Conservation (phyloP, 306 rosid species). For the Casuarina equisetifolia region DNA sequence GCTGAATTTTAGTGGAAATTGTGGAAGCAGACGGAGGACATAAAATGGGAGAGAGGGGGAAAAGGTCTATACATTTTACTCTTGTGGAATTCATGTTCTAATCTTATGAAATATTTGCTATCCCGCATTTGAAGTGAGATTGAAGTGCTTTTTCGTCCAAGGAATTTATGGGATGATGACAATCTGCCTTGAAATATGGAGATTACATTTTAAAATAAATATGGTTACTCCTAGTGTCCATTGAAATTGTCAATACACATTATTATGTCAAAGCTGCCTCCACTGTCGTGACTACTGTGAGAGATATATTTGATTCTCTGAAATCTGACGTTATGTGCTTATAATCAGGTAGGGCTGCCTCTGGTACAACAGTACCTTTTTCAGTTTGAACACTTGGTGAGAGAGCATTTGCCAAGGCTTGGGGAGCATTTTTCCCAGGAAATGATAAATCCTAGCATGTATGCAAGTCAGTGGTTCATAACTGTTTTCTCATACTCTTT, state of each 20-base stretch:
- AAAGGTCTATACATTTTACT: no score
- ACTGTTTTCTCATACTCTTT: conserved; percentile 96
- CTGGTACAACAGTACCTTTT: conserved; percentile 90
- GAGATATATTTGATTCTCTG: conserved; percentile 17
- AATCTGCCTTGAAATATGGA: neutral
- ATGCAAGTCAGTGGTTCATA: conserved; percentile 99
- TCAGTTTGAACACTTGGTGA: conserved; percentile 76
- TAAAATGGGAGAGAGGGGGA: neutral
- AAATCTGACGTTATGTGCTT: conserved; percentile 22
- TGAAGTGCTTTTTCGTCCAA: neutral
- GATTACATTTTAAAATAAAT: neutral
- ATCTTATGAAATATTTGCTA: neutral
- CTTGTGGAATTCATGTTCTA: neutral
- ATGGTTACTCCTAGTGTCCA: neutral
- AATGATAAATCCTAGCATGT: conserved; percentile 99
- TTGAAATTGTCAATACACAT: conserved; percentile 13
- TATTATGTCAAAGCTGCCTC: conserved; percentile 5
- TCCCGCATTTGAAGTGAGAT: neutral
- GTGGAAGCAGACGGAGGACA: neutral
- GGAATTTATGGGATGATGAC: neutral
- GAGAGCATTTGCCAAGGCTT: conserved; percentile 77
- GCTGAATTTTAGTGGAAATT: neutral
- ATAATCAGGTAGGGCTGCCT: conserved; percentile 79
- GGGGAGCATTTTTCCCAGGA: conserved; percentile 87
- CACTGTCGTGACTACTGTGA: conserved; percentile 6